A percentile compares a stretch with the other conserved stretches of the same genome.
These are phyloP conservation scores for Candida caryicola DNA, from an alignment of 805 yeast genomes.

Conservation along the genomic window DNA sequence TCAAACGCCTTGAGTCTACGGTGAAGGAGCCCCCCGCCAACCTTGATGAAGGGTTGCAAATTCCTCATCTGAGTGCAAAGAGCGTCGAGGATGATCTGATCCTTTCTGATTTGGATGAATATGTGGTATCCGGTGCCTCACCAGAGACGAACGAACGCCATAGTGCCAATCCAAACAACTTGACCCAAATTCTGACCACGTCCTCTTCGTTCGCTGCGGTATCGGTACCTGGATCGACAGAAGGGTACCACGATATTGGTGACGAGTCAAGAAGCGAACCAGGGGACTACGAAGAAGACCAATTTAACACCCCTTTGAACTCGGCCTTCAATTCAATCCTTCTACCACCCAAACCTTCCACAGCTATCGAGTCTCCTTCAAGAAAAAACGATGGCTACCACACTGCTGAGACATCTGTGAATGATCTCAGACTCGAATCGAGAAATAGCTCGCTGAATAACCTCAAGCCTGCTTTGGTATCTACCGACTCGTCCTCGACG, in stretches of 20 bases:
- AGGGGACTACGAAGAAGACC: conserved; percentile 9
- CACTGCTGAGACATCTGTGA: conserved; percentile 5
- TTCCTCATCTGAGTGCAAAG: not conserved
- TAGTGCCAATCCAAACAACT: conserved; percentile 3
- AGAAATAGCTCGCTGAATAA: conserved; percentile 6
- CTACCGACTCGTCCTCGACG: conserved; percentile 6
- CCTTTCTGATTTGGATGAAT: conserved; percentile 10
- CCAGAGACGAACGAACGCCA: not conserved
- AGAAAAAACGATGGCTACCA: not conserved
- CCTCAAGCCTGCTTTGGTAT: conserved; percentile 7
- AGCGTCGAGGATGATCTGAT: conserved; percentile 4
- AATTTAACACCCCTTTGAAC: conserved; percentile 24
- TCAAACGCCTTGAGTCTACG: too few species aligned
- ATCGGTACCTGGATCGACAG: conserved; percentile 24
- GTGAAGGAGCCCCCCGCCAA: too few species aligned
- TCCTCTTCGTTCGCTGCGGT: conserved; percentile 39
- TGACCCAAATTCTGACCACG: conserved; percentile 27
- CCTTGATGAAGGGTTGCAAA: too few species aligned
- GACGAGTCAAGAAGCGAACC: conserved; percentile 3
- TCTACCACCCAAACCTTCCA: conserved; percentile 5
- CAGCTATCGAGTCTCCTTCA: conserved; percentile 5
- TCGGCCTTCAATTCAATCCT: conserved; percentile 16
- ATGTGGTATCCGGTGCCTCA: conserved; percentile 5
- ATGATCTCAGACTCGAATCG: conserved; percentile 1
- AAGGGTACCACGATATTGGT: conserved; percentile 15